Evolutionary conservation across 352 stramenopile genomes (phyloP), one percentile per base, ranked within the genome.

Genomic region (Pythium inflatum): DNA sequence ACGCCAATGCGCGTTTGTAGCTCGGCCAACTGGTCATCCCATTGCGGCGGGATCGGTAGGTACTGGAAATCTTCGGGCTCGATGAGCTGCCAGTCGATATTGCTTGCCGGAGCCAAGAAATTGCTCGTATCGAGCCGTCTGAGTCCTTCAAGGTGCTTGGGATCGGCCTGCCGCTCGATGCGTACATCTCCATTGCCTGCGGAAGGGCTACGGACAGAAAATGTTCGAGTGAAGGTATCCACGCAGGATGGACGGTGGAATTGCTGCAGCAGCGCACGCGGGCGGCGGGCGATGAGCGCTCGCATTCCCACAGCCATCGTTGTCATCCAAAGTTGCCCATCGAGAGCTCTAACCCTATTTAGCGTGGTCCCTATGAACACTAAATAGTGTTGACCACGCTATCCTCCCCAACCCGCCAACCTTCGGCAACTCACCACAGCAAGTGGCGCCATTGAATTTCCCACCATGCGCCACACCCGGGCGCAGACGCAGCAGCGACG

Each of bases 1-100:
- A 93, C 78, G 20, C 76, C 81, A 49, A 93, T 87, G 8, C 76
- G 80, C 24, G 76, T 28, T 57, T 95, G 82, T 7, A 94, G 76
- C 56, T 73, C 46, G 9, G 79, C 41, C 11, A 95, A 73, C 27
- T 74, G 70, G 20, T 33, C 53, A 2, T 82, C 58, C 88, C 88
- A 95, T 31, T 72, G 68, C 16, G 74, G 68, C 9, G 88, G 88
- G 1, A 70, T 53, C 0, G 68, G 55, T 0, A 93, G 67, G 25
- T 77, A 76, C 54, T 92, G 27, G 6, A 81, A 62, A 41, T 78
- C 57, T 24, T 70, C 31, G 13, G 34, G 7, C 18, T 64, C 25
- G 36, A 78, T 58, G 58, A 78, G 51, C 54, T 81, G 57, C 75
- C 75, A 81, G 2, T 46, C 66, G 5, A 25, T n/a, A 34, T 81